These are phyloP conservation scores for Akebia trifoliata DNA, from an alignment of 164 flowering plant genomes.

Conservation along the genomic window DNA sequence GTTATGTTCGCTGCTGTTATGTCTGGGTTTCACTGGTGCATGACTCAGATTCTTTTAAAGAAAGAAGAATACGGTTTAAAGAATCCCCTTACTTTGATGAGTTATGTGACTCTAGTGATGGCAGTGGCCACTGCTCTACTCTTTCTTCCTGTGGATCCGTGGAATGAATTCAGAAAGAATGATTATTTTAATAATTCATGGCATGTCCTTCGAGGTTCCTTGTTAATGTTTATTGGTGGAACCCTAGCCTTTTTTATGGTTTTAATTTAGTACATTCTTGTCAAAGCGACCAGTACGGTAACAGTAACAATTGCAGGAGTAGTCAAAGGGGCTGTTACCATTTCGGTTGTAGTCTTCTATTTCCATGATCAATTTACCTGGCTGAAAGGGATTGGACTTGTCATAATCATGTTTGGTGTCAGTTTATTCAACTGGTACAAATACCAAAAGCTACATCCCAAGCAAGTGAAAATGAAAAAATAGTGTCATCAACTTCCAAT, in stretches of 20 bases:
- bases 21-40: slow-evolving; percentile 99
- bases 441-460: slow-evolving; percentile 67
- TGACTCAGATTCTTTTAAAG: slow-evolving; percentile 99
- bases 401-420: slow-evolving; percentile 87
- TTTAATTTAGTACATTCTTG: slow-evolving; percentile 78
- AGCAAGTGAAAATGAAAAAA: slow-evolving; percentile 32
- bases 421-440: slow-evolving; percentile 97
- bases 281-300: slow-evolving; percentile 95
- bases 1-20: slow-evolving; percentile 98
- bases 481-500: slow-evolving; percentile 23
- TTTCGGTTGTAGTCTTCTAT: slow-evolving; percentile 93
- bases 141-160: slow-evolving; percentile 82
- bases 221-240: slow-evolving; percentile 94
- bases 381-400: slow-evolving; percentile 86
- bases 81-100: slow-evolving; percentile 90
- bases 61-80: slow-evolving; percentile 63
- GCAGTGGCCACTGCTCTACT: slow-evolving; percentile 71
- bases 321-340: slow-evolving; percentile 96
- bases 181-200: slow-evolving; percentile 65
- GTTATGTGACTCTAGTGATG: slow-evolving; percentile 95
- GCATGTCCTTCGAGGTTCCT: slow-evolving; percentile 65
- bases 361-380: slow-evolving; percentile 92
- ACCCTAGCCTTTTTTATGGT: slow-evolving; percentile 94
- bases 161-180: slow-evolving; percentile 63
- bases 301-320: slow-evolving; percentile 97